These are phyloP conservation scores for Trichomonascaceae sp. DNA, from an alignment of 1,139 yeast species.

Conservation along the genomic window DNA sequence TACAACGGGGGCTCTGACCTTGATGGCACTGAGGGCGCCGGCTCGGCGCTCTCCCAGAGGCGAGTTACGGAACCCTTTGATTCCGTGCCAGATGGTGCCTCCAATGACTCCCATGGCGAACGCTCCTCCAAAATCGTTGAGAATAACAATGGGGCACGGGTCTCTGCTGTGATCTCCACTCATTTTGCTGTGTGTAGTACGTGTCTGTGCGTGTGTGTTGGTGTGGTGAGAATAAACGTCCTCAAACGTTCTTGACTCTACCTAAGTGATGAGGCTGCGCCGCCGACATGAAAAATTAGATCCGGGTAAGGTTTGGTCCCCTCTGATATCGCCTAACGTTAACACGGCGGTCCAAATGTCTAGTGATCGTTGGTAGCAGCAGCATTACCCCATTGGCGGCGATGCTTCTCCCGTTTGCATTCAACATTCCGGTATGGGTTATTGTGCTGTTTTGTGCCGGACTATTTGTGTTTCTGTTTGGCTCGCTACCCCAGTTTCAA, in stretches of 20 bases:
- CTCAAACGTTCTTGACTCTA: no score
- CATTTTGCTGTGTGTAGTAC: conserved; percentile 5
- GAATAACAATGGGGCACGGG: conserved; percentile 94
- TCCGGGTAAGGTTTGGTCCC: no score
- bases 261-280: no score
- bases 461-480: conserved; percentile 32
- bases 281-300: no score
- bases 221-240: no score
- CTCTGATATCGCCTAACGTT: no score
- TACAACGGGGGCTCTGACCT: conserved; percentile 94
- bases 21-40: conserved; percentile 83
- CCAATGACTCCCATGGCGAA: conserved; percentile 97
- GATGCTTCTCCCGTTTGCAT: no score
- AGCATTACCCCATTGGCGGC: no score
- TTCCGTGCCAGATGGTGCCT: conserved; percentile 98
- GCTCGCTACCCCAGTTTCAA: conserved; percentile 40
- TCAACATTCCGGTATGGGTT: no score
- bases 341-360: no score
- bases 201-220: no score
- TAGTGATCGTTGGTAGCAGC: no score
- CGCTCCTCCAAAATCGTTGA: conserved; percentile 97
- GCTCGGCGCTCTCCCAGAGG: conserved; percentile 86
- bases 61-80: conserved; percentile 95
- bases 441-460: conserved; percentile 14
- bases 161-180: conserved; percentile 94